Evolutionary conservation across 495 filamentous ascomycete species (phyloP).

Genomic region (Penicillium lividum): DNA sequence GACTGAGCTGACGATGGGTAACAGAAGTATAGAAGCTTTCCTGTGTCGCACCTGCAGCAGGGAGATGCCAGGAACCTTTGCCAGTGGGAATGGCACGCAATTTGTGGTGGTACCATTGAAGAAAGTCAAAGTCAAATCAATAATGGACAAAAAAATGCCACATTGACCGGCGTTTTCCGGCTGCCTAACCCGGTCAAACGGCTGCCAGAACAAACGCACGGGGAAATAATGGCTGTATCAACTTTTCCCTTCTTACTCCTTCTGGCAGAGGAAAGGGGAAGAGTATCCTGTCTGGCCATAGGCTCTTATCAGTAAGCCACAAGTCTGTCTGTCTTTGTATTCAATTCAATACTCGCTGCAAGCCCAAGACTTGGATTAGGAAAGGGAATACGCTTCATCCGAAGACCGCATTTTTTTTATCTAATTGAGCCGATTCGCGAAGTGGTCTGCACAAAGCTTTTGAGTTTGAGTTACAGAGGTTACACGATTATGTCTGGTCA

Average conservation of each 20-base stretch:
- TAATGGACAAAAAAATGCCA: conserved; percentile 9
- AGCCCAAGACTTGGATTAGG: conserved; percentile 12
- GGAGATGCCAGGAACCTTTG: conserved; percentile 7
- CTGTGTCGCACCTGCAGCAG: conserved; percentile 1
- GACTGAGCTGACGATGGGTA: conserved; percentile 20
- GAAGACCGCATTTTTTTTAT: conserved; percentile 11
- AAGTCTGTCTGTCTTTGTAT: conserved; percentile 17
- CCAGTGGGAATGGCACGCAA: neutral
- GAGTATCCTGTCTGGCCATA: neutral
- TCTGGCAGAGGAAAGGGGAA: conserved; percentile 5
- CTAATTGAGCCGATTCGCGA: conserved; percentile 18
- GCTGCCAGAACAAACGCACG: conserved; percentile 17
- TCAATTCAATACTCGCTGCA: conserved; percentile 11
- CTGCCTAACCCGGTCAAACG: conserved; percentile 23
- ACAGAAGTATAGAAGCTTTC: conserved; percentile 28
- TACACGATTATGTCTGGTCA: conserved; percentile 19
- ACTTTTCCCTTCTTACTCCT: neutral
- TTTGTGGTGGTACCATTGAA: conserved; percentile 1
- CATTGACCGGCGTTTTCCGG: conserved; percentile 22
- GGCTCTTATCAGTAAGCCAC: neutral
- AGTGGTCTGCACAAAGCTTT: conserved; percentile 4
- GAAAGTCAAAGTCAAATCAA: conserved; percentile 1
- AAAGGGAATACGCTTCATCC: conserved; percentile 9
- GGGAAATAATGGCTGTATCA: conserved; percentile 15
- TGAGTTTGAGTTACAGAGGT: conserved; percentile 10